Conservation (phyloP, 2,329 filamentous ascomycete genomes). For the Paecilomyces niveus region DNA sequence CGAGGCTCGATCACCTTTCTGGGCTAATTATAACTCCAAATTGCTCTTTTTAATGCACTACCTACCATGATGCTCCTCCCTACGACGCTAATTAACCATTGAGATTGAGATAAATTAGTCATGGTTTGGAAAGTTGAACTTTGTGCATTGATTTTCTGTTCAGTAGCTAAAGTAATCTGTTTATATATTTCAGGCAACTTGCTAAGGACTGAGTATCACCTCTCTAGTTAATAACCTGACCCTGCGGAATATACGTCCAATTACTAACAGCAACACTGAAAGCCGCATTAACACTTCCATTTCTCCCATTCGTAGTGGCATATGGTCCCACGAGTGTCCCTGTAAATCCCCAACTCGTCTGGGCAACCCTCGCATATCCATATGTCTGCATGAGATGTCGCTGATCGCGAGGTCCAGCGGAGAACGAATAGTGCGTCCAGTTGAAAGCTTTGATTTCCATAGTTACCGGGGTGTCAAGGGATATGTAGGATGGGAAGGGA, state of each 20-base stretch:
- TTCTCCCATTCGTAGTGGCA: not conserved
- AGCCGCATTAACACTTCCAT: not conserved
- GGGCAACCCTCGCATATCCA: not conserved
- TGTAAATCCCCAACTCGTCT: slow-evolving; percentile 3
- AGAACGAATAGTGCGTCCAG: slow-evolving; percentile 3
- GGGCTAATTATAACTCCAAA: no score
- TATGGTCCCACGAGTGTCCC: not conserved
- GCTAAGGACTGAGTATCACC: not conserved
- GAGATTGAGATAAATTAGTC: no score
- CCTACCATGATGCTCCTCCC: no score
- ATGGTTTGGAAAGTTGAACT: no score
- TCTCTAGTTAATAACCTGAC: not conserved
- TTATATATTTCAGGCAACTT: not conserved
- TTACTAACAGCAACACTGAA: not conserved
- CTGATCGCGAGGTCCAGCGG: slow-evolving; percentile 1
- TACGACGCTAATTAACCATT: no score
- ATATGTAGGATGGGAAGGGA: not conserved
- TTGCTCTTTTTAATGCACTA: no score
- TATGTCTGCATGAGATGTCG: not conserved
- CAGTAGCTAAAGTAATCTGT: no score
- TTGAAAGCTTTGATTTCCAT: slow-evolving; percentile 4
- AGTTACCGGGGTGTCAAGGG: not conserved
- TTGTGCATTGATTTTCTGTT: no score
- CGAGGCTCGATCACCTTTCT: no score
- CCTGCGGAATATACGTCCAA: not conserved